Evolutionary conservation across 2,329 filamentous ascomycete genomes (phyloP).

Genomic region (Bisporella sp.): DNA sequence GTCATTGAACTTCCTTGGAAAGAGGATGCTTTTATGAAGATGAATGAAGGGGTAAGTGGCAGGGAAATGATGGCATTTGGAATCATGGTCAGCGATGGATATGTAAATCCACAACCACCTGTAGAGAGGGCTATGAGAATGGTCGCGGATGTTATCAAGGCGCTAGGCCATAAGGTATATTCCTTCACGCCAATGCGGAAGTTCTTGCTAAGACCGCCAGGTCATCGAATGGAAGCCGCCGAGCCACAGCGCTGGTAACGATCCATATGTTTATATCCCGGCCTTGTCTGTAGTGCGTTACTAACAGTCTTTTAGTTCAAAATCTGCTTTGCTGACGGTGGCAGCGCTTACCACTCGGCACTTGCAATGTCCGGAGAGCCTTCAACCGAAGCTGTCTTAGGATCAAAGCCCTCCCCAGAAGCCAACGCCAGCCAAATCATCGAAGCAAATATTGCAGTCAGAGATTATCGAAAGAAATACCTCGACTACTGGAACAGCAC

Average conservation of each 20-base stretch:
- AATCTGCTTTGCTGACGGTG: neutral
- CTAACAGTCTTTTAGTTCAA: neutral
- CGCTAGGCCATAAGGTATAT: constrained; percentile 23
- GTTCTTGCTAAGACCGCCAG: too few relatives aligned
- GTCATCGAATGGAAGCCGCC: neutral
- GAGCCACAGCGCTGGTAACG: neutral
- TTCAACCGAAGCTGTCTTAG: too few relatives aligned
- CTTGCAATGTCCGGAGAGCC: neutral
- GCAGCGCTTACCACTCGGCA: neutral
- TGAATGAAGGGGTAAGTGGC: too few relatives aligned
- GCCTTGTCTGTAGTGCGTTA: neutral
- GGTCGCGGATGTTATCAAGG: constrained; percentile 18
- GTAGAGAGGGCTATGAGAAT: constrained; percentile 24
- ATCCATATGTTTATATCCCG: constrained; percentile 2
- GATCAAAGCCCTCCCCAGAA: too few relatives aligned
- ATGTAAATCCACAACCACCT: constrained; percentile 26
- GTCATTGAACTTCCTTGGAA: neutral
- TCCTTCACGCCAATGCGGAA: too few relatives aligned
- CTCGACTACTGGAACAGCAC: neutral
- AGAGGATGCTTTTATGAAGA: neutral
- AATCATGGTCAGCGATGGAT: constrained; percentile 23
- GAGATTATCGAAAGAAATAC: neutral
- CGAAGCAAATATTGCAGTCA: too few relatives aligned
- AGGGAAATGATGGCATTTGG: constrained; percentile 13
- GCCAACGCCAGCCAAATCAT: too few relatives aligned